These are phyloP conservation scores for Parathielavia appendiculata DNA, from an alignment of 495 filamentous ascomycete genomes.

Conservation along the genomic window DNA sequence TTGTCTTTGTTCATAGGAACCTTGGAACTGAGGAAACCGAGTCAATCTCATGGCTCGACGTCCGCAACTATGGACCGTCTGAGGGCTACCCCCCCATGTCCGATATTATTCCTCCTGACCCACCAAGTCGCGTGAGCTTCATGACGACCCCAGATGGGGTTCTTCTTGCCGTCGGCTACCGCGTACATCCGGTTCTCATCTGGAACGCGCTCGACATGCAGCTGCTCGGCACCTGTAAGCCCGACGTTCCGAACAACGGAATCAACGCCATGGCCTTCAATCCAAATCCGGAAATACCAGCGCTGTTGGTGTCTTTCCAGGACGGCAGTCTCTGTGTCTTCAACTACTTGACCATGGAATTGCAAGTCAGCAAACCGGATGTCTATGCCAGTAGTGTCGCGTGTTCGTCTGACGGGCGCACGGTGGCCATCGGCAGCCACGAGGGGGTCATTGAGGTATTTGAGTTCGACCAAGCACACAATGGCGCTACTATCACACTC, in stretches of 20 bases:
- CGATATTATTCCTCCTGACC: slow-evolving; percentile 8
- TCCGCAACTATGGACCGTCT: neutral
- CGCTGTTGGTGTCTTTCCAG: slow-evolving; percentile 20
- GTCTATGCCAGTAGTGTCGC: slow-evolving; percentile 24
- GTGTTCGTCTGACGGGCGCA: slow-evolving; percentile 28
- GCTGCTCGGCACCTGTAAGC: slow-evolving; percentile 6
- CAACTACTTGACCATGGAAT: slow-evolving; percentile 20
- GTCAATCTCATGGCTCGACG: slow-evolving; percentile 13
- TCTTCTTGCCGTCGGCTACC: slow-evolving; percentile 28
- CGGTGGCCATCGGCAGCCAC: slow-evolving; percentile 20
- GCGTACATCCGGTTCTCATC: slow-evolving; percentile 19
- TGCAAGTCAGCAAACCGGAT: neutral
- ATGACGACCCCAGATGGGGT: slow-evolving; percentile 7
- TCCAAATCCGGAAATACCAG: slow-evolving; percentile 23
- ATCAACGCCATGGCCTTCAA: slow-evolving; percentile 27
- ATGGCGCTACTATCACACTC: slow-evolving; percentile 5
- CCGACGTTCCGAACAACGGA: slow-evolving; percentile 11
- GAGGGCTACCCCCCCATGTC: neutral
- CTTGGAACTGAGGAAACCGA: slow-evolving; percentile 9
- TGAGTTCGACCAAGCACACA: slow-evolving; percentile 22
- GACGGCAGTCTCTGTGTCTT: slow-evolving; percentile 25
- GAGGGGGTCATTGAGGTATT: slow-evolving; percentile 30
- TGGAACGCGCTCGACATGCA: slow-evolving; percentile 21
- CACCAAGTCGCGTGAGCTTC: slow-evolving; percentile 19
- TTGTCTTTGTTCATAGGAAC: slow-evolving; percentile 6